Evolutionary conservation across 768 basidiomycete species (phyloP).

Genomic region (Gymnopilus junonius): DNA sequence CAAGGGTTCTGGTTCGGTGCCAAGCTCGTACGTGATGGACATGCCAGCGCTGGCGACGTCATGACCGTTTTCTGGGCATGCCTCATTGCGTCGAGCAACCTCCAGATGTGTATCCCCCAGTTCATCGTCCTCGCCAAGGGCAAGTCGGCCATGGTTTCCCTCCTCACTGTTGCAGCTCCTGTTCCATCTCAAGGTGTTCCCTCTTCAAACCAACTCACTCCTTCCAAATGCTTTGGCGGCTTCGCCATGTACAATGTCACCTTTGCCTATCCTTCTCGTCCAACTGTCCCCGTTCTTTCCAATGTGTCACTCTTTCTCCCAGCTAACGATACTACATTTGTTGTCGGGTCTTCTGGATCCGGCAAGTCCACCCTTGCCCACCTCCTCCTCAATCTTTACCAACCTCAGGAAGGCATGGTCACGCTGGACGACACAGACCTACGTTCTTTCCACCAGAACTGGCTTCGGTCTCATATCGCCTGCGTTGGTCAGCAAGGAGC

Average conservation of each 20-base stretch:
- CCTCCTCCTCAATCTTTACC: conserved; percentile 84
- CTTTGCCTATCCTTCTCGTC: conserved; percentile 85
- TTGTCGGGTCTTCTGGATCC: conserved; percentile 91
- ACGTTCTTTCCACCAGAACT: conserved; percentile 69
- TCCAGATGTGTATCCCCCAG: conserved; percentile 87
- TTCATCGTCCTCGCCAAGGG: conserved; percentile 83
- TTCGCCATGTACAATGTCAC: conserved; percentile 72
- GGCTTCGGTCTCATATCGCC: conserved; percentile 71
- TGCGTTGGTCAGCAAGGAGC: conserved; percentile 81
- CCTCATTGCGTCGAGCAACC: conserved; percentile 83
- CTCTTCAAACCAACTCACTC: conserved; percentile 47
- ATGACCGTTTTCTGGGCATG: conserved; percentile 99
- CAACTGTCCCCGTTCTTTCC: conserved; percentile 67
- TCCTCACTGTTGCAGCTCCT: conserved; percentile 47
- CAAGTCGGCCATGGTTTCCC: conserved; percentile 72
- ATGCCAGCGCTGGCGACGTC: conserved; percentile 72
- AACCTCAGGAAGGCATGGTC: conserved; percentile 44
- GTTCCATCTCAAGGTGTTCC: conserved; percentile 24
- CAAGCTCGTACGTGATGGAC: conserved; percentile 80
- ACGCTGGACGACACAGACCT: conserved; percentile 83
- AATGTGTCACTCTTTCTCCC: conserved; percentile 70
- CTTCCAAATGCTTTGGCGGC: conserved; percentile 70
- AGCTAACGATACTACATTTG: conserved; percentile 84
- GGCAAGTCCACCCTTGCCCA: conserved; percentile 93
- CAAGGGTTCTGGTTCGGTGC: conserved; percentile 97